Percentiles rank a stretch among this genome's conserved stretches.
Evolutionary conservation across 2,329 filamentous ascomycete species (phyloP).

Genomic region (Cladophialophora bantiana): DNA sequence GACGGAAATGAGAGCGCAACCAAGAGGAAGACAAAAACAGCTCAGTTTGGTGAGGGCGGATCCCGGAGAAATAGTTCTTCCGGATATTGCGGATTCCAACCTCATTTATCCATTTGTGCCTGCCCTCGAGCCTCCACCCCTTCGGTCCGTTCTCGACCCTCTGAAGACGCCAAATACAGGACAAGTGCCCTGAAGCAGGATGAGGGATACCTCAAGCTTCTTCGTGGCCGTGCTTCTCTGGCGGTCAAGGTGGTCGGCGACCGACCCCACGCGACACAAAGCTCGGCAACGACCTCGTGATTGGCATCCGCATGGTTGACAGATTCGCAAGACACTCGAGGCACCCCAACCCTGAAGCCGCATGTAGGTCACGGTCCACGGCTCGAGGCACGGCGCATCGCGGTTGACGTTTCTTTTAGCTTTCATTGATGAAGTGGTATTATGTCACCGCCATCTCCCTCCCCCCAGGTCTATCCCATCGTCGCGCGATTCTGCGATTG

Average conservation of each 20-base stretch:
- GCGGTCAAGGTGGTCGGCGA: neutral
- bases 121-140: neutral
- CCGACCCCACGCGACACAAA: constrained; percentile 23
- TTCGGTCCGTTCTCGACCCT: neutral
- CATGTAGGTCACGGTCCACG: constrained; percentile 5
- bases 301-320: constrained; percentile 39
- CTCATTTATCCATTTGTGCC: neutral
- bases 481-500: constrained; percentile 2
- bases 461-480: neutral
- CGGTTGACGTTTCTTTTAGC: neutral
- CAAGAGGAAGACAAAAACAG: neutral
- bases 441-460: neutral
- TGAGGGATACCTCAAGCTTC: neutral
- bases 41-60: neutral
- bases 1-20: neutral
- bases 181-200: neutral
- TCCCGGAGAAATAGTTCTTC: neutral
- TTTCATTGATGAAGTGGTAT: neutral
- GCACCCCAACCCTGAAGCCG: constrained; percentile 16
- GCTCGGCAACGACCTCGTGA: constrained; percentile 32
- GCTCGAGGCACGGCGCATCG: neutral
- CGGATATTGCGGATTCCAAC: neutral
- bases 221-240: neutral
- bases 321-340: constrained; percentile 30
- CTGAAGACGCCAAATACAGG: neutral